These are phyloP conservation scores for Magnolia kwangsiensis DNA, from an alignment of 164 flowering plant genomes.

Conservation along the genomic window DNA sequence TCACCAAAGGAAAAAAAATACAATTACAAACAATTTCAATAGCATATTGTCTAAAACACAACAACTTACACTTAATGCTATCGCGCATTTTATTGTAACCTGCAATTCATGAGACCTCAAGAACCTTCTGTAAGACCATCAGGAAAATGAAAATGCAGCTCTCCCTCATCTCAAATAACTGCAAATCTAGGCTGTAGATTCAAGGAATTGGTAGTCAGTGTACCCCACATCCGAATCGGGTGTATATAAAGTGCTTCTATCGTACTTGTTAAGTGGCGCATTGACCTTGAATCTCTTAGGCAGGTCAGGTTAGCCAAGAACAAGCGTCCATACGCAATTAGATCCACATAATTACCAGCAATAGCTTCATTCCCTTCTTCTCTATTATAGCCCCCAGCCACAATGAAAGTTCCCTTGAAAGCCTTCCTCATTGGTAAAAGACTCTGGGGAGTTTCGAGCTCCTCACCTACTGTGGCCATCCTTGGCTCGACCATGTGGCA, in stretches of 20 bases:
- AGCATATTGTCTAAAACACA: too few species aligned
- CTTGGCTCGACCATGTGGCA: constrained; percentile 59
- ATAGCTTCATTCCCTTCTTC: constrained; percentile 34
- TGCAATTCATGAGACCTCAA: too few species aligned
- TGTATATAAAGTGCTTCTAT: constrained; percentile 26
- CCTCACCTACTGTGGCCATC: constrained; percentile 28
- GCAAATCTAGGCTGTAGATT: constrained; percentile 5
- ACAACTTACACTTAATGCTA: too few species aligned
- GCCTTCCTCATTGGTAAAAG: constrained; percentile 47
- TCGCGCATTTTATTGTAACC: too few species aligned
- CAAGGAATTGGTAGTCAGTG: constrained; percentile 36
- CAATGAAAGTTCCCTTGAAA: constrained; percentile 43
- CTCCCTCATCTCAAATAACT: too few species aligned
- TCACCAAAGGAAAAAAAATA: too few species aligned
- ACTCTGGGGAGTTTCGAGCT: constrained; percentile 22
- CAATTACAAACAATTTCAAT: too few species aligned
- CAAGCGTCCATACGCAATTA: constrained; percentile 29
- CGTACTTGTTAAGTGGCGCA: constrained; percentile 35
- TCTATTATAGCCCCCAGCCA: constrained; percentile 39
- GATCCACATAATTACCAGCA: constrained; percentile 27
- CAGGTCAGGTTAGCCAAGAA: constrained; percentile 42
- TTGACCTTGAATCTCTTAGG: constrained; percentile 33
- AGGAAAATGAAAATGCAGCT: too few species aligned
- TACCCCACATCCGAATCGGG: constrained; percentile 36
- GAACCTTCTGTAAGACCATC: too few species aligned